Evolutionary conservation across 2,329 filamentous ascomycete genomes (phyloP).

Genomic region (Cadophora luteo-olivacea): DNA sequence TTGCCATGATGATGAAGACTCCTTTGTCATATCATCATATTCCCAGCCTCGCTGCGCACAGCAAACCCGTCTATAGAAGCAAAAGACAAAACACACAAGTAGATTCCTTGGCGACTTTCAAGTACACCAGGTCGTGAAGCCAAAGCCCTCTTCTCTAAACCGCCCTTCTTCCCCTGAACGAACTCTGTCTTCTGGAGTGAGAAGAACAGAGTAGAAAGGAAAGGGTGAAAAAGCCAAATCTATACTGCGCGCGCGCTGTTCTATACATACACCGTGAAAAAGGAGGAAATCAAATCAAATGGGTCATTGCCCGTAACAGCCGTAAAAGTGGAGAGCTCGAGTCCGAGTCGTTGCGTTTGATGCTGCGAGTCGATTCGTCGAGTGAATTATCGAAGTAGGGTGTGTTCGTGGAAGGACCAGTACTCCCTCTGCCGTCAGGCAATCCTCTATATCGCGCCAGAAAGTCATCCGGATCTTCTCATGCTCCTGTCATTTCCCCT

Average conservation of each 20-base stretch:
- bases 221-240: slow-evolving; percentile 29
- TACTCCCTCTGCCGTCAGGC: slow-evolving; percentile 26
- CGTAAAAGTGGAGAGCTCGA: slow-evolving; percentile 25
- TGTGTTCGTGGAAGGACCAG: neutral
- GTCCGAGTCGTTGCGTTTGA: slow-evolving; percentile 3
- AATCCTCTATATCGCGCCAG: slow-evolving; percentile 26
- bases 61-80: slow-evolving; percentile 14
- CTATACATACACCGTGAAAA: slow-evolving; percentile 34
- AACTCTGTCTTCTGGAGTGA: neutral
- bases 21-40: slow-evolving; percentile 11
- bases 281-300: slow-evolving; percentile 1
- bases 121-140: slow-evolving; percentile 7
- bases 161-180: slow-evolving; percentile 8
- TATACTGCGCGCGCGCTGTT: slow-evolving; percentile 38
- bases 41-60: slow-evolving; percentile 17
- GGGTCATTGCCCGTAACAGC: slow-evolving; percentile 2
- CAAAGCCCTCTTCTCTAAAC: neutral
- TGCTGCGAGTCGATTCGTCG: slow-evolving; percentile 1
- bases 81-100: neutral
- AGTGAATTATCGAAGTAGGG: slow-evolving; percentile 21
- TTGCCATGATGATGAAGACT: neutral
- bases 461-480: slow-evolving; percentile 9
- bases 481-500: neutral
- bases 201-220: slow-evolving; percentile 9
- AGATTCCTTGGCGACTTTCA: slow-evolving; percentile 13